Evolutionary conservation across 352 stramenopile genomes (phyloP).

Genomic region (Elongisporangium anandrum): DNA sequence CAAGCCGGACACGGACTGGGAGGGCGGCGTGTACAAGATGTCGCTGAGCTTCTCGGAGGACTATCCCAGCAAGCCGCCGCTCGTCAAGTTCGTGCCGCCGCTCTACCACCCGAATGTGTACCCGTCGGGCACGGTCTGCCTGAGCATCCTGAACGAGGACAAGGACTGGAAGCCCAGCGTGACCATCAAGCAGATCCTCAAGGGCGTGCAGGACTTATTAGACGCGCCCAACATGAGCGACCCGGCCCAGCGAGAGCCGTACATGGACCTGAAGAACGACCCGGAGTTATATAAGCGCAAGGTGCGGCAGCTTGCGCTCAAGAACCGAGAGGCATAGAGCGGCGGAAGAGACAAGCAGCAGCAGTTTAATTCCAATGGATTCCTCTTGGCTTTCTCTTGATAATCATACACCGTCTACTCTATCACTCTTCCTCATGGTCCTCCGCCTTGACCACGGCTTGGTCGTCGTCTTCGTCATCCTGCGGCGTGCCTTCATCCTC

Average conservation of each 20-base stretch:
- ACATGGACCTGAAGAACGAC: constrained; percentile 88
- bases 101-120: constrained; percentile 98
- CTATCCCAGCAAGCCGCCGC: constrained; percentile 97
- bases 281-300: constrained; percentile 87
- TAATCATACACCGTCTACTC: neutral
- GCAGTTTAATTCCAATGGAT: neutral
- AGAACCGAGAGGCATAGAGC: constrained; percentile 77
- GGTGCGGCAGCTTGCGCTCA: constrained; percentile 75
- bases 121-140: constrained; percentile 96
- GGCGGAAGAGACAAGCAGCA: neutral
- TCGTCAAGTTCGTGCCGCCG: constrained; percentile 97
- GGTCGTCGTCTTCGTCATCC: constrained; percentile 8
- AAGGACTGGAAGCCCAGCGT: constrained; percentile 98
- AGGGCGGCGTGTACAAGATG: constrained; percentile 97
- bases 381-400: neutral
- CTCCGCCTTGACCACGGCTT: constrained; percentile 7
- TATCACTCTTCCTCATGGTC: constrained; percentile 4
- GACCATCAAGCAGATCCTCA: constrained; percentile 97
- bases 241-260: constrained; percentile 81
- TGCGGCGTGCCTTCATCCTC: constrained; percentile 25
- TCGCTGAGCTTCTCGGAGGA: constrained; percentile 96
- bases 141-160: constrained; percentile 99
- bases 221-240: constrained; percentile 87
- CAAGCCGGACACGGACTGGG: constrained; percentile 96
- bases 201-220: constrained; percentile 93